Evolutionary conservation across 1,284 basidiomycete genomes (phyloP), one percentile per base, ranked within the genome.

Genomic region (Coniferiporia weirii): DNA sequence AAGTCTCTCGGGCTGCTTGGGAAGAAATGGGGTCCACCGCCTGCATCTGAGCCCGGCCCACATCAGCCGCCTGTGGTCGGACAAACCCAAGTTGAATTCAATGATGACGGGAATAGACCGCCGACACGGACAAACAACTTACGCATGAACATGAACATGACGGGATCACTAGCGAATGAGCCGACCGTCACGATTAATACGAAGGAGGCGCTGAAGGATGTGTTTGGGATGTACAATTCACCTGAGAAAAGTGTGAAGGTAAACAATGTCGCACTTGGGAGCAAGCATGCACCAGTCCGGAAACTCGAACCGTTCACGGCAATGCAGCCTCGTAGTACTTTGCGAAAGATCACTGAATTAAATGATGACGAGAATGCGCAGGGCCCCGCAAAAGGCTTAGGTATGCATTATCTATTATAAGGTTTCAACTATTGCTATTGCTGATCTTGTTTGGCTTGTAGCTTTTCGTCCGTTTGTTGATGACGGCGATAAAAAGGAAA

Each of bases 141-240:
- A 38, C 47, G 48, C 13, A 32, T 60, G 53, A 61, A 57, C 27
- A 57, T 50, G 51, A 61, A 57, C 19, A 55, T 61, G 52, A 57
- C 60, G n/a, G 54, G 49, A 35, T 57, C 52, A 50, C 63, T 72
- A 35, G 76, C 76, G 53, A 76, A 60, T 1, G 80, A 84, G 65
- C 81, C 85, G 7, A 85, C 88, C 0, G 85, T 89, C 4, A 93
- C 91, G 0, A 85, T 93, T 63, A 91, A 91, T 68, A 93, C 91
- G 48, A 94, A 93, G 71, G 91, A 93, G 63, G 95, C 95, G 2
- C 78, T 95, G 54, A 89, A 84, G n/a, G 94, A 96, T 69, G 92
- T 97, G 43, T 93, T 93, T 74, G 88, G 87, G 59, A 91, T 97
- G 85, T 95, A 93, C 71, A 95, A 96, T 70, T 90, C 88, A 7